Evolutionary conservation across 352 stramenopile genomes (phyloP).

Genomic region (Globisporangium apiculatum): DNA sequence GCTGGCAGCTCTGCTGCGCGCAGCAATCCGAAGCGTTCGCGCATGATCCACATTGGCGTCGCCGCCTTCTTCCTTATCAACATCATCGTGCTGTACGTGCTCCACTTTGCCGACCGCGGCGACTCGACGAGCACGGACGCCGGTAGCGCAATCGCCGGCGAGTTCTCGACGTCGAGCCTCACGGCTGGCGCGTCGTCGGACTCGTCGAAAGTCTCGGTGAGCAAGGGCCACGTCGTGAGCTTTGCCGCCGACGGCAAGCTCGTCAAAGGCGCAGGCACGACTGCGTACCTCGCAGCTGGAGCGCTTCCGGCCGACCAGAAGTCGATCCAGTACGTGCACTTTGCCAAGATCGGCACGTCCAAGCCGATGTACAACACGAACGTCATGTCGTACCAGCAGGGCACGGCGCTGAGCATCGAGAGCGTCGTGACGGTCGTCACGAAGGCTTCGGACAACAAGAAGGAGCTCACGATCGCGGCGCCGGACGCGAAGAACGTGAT

Average conservation of each 20-base stretch:
- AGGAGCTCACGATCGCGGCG: slow-evolving; percentile 42
- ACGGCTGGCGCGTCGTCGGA: slow-evolving; percentile 11
- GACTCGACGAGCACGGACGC: slow-evolving; percentile 12
- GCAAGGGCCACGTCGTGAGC: slow-evolving; percentile 55
- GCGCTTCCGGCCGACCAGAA: slow-evolving; percentile 39
- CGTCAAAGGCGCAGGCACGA: slow-evolving; percentile 54
- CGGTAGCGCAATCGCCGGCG: slow-evolving; percentile 22
- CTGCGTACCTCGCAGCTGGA: slow-evolving; percentile 51
- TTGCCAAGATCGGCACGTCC: slow-evolving; percentile 42
- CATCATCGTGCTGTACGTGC: slow-evolving; percentile 76
- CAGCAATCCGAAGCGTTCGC: slow-evolving; percentile 23
- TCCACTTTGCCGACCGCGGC: slow-evolving; percentile 71
- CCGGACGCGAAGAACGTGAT: slow-evolving; percentile 41
- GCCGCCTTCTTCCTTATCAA: slow-evolving; percentile 64
- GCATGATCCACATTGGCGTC: slow-evolving; percentile 25
- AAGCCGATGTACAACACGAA: slow-evolving; percentile 38
- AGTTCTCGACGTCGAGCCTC: slow-evolving; percentile 30
- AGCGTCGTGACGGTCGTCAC: slow-evolving; percentile 51
- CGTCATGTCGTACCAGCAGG: slow-evolving; percentile 56
- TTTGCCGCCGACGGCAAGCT: slow-evolving; percentile 42
- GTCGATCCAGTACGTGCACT: slow-evolving; percentile 46
- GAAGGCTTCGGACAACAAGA: slow-evolving; percentile 21
- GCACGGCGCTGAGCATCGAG: slow-evolving; percentile 24
- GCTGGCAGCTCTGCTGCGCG: slow-evolving; percentile 3
- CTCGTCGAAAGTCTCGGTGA: slow-evolving; percentile 10